These are phyloP conservation scores for Zychaea mexicana DNA, from an alignment of 371 early-diverging fungal species.

Conservation along the genomic window DNA sequence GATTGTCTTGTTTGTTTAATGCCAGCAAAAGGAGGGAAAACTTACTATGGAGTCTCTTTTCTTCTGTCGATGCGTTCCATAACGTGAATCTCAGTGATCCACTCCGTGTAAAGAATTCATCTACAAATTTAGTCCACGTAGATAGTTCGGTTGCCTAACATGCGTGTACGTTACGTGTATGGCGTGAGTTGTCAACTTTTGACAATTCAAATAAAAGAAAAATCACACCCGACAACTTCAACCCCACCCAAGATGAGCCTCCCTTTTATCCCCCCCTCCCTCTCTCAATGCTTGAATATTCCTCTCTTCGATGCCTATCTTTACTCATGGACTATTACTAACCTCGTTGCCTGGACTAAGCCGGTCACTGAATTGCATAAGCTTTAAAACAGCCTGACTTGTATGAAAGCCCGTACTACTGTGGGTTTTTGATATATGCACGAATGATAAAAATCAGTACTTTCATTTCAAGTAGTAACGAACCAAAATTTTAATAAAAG, in stretches of 20 bases:
- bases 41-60: constrained; percentile 34
- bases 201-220: too few relatives aligned
- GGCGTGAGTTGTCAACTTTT: too few relatives aligned
- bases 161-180: background rate
- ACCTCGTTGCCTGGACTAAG: constrained; percentile 40
- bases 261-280: background rate
- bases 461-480: background rate
- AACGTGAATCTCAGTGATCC: constrained; percentile 32
- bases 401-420: constrained; percentile 7
- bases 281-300: background rate
- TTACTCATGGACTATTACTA: too few relatives aligned
- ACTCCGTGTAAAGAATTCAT: constrained; percentile 34
- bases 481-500: too few relatives aligned
- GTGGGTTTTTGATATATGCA: too few relatives aligned
- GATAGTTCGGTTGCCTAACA: constrained; percentile 27
- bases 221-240: background rate
- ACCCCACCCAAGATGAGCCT: too few relatives aligned
- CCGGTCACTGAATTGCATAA: constrained; percentile 48
- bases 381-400: constrained; percentile 43
- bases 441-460: background rate
- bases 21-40: constrained; percentile 1
- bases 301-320: background rate
- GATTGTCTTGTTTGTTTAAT: too few relatives aligned
- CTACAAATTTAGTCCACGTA: constrained; percentile 39
- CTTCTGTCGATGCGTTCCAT: constrained; percentile 20